Conservation (phyloP, 208 protist genomes). For the Leptomonas seymouri region DNA sequence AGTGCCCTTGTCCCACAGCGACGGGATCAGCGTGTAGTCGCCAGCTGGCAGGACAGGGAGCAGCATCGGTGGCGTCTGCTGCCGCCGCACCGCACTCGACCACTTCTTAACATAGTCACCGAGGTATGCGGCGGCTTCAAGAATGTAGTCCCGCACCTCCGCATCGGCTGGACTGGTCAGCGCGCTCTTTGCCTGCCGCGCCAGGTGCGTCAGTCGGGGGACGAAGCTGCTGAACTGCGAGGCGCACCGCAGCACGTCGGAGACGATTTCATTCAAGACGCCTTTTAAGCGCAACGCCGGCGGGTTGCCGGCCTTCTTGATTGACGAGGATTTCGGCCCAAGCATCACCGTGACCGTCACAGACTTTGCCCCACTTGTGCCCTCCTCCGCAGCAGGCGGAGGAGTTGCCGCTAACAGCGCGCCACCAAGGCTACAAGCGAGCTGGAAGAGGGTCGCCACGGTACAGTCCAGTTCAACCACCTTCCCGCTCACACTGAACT, state of each 20-base stretch:
- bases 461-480: slow-evolving; percentile 13
- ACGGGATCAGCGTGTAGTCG: slow-evolving; percentile 75
- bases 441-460: slow-evolving; percentile 29
- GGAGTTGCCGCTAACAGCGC: background rate
- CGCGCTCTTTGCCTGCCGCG: slow-evolving; percentile 32
- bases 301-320: slow-evolving; percentile 13
- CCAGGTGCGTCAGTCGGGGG: slow-evolving; percentile 41
- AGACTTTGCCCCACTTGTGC: slow-evolving; percentile 11
- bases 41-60: slow-evolving; percentile 68
- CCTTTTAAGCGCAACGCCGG: slow-evolving; percentile 20
- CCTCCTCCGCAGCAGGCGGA: slow-evolving; percentile 8
- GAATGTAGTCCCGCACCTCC: slow-evolving; percentile 28
- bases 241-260: slow-evolving; percentile 43
- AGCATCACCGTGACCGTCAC: slow-evolving; percentile 27
- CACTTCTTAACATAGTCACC: slow-evolving; percentile 46
- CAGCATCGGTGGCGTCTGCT: slow-evolving; percentile 31
- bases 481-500: slow-evolving; percentile 28
- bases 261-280: slow-evolving; percentile 27
- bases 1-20: slow-evolving; percentile 61
- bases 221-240: slow-evolving; percentile 52
- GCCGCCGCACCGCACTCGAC: slow-evolving; percentile 25
- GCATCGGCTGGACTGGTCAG: slow-evolving; percentile 6
- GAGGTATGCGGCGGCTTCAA: slow-evolving; percentile 36
- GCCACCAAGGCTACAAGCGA: slow-evolving; percentile 19
- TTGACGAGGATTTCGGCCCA: slow-evolving; percentile 12